These are phyloP conservation scores for Fraxinus excelsior DNA, from an alignment of 257 asterid genomes.

Conservation along the genomic window DNA sequence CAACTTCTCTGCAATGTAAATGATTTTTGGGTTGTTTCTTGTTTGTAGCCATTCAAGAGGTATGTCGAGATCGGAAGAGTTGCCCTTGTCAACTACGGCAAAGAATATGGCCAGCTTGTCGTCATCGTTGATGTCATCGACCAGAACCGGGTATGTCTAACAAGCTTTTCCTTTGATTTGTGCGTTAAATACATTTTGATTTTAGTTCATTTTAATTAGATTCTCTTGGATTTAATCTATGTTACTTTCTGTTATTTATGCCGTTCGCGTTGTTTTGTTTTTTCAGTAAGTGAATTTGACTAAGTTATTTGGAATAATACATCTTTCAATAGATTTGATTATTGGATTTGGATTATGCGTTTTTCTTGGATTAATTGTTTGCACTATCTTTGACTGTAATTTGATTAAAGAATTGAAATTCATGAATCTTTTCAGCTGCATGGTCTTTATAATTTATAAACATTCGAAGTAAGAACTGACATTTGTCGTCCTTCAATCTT, in stretches of 20 bases:
- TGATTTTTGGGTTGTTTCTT: background rate
- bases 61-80: conserved; percentile 94
- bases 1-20: background rate
- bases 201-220: background rate
- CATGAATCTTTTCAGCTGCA: too few species aligned
- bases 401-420: background rate
- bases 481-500: background rate
- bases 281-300: background rate
- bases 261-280: background rate
- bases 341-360: background rate
- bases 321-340: background rate
- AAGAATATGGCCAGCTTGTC: conserved; percentile 85
- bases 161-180: background rate
- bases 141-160: conserved; percentile 65
- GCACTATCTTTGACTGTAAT: background rate
- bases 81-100: conserved; percentile 85
- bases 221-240: background rate
- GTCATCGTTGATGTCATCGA: conserved; percentile 90
- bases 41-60: conserved; percentile 84
- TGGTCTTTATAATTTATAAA: background rate
- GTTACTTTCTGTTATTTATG: background rate
- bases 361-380: too few species aligned
- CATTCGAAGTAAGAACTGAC: too few species aligned
- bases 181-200: background rate
- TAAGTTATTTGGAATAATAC: background rate